Evolutionary conservation across 495 filamentous ascomycete genomes (phyloP).

Genomic region (Rusavskia elegans): DNA sequence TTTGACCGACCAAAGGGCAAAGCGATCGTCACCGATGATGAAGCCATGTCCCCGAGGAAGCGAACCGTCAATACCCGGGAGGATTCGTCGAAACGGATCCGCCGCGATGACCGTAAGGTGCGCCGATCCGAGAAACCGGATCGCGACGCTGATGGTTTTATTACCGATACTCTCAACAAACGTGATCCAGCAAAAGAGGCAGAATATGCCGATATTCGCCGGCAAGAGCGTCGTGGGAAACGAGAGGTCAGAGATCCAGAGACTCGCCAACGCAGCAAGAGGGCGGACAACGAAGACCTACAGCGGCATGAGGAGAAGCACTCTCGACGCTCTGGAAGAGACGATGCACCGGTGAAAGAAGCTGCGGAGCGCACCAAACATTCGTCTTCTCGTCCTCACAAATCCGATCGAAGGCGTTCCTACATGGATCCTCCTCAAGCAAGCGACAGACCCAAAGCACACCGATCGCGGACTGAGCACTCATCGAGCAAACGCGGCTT

Average conservation of each 20-base stretch:
- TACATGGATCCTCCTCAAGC: constrained; percentile 7
- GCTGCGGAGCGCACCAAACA: not conserved
- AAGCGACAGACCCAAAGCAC: constrained; percentile 10
- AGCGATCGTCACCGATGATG: constrained; percentile 10
- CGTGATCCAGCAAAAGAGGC: constrained; percentile 28
- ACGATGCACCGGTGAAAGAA: not conserved
- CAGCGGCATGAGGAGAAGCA: constrained; percentile 29
- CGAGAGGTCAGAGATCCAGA: constrained; percentile 29
- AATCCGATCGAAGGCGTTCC: constrained; percentile 10
- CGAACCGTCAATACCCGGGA: constrained; percentile 19
- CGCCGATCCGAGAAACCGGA: constrained; percentile 26
- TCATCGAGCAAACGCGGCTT: constrained; percentile 7
- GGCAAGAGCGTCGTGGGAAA: constrained; percentile 31
- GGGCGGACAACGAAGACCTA: constrained; percentile 32
- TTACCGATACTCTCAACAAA: constrained; percentile 22
- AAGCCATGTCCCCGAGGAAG: constrained; percentile 10
- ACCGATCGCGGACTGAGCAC: constrained; percentile 1
- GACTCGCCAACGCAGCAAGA: constrained; percentile 25
- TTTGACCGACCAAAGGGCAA: constrained; percentile 8
- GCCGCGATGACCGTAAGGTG: constrained; percentile 25
- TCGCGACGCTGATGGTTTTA: constrained; percentile 27
- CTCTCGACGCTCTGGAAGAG: constrained; percentile 6
- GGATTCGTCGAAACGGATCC: constrained; percentile 22
- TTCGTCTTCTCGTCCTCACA: constrained; percentile 9
- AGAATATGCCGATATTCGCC: constrained; percentile 32